These are phyloP conservation scores for Galeopsis tetrahit DNA, from an alignment of 257 asterid species.

Conservation along the genomic window DNA sequence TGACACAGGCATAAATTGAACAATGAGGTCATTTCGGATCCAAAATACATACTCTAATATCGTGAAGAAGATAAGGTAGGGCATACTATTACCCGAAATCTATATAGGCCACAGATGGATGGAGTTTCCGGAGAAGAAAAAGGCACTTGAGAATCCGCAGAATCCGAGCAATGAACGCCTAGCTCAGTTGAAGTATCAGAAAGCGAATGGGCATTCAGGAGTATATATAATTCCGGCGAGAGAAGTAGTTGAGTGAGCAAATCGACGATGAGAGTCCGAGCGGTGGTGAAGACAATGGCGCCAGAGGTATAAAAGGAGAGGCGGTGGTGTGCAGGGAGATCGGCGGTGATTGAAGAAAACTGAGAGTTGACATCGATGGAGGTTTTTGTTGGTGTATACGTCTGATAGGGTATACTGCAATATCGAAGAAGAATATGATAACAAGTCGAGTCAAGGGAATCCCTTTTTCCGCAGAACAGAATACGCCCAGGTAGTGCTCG, in stretches of 20 bases:
- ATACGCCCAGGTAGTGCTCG: too few species aligned
- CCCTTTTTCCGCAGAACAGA: too few species aligned
- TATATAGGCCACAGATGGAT: constrained; percentile 99
- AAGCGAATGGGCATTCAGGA: constrained; percentile 79
- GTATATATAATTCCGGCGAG: constrained; percentile 77
- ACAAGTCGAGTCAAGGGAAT: too few species aligned
- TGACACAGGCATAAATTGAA: neutral
- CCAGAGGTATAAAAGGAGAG: constrained; percentile 79
- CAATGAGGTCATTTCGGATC: neutral
- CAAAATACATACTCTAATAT: neutral
- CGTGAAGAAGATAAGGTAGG: neutral
- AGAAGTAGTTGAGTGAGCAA: constrained; percentile 66
- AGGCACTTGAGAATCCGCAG: constrained; percentile 83
- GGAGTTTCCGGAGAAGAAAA: constrained; percentile 75
- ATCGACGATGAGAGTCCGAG: constrained; percentile 92
- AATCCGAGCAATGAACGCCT: constrained; percentile 86
- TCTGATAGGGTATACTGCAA: too few species aligned
- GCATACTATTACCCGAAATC: constrained; percentile 71
- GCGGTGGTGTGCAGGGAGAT: constrained; percentile 70
- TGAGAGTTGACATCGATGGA: constrained; percentile 46
- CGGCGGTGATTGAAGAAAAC: constrained; percentile 77
- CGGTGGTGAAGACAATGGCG: constrained; percentile 68
- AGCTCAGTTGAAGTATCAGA: constrained; percentile 94
- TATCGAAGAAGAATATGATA: too few species aligned
- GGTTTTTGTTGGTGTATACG: too few species aligned